Conservation (phyloP, 768 basidiomycete species). For the Exsudoporus frostii region DNA sequence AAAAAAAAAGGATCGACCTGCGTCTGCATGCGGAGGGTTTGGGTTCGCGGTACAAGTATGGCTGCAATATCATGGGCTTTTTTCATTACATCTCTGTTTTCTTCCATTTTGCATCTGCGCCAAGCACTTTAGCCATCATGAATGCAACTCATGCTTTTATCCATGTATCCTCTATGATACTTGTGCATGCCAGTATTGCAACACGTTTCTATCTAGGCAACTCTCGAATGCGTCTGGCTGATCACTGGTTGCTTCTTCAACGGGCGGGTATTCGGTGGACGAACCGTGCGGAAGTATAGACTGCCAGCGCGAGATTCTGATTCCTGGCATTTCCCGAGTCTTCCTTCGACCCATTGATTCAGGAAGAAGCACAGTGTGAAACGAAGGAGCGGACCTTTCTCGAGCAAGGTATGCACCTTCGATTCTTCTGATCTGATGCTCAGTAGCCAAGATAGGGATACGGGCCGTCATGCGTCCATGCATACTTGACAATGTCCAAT, state of each 20-base stretch:
- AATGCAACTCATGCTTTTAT: slow-evolving; percentile 26
- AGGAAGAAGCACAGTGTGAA: slow-evolving; percentile 3
- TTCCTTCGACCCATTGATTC: slow-evolving; percentile 1
- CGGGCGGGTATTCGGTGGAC: neutral
- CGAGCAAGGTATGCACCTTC: neutral
- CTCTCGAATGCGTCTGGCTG: neutral
- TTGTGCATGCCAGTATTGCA: slow-evolving; percentile 5
- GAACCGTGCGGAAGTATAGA: too few species aligned
- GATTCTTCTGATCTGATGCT: neutral
- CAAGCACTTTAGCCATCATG: slow-evolving; percentile 15
- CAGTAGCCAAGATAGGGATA: neutral
- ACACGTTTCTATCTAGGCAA: slow-evolving; percentile 5
- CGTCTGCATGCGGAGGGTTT: slow-evolving; percentile 2
- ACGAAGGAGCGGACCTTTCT: neutral
- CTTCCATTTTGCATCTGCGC: slow-evolving; percentile 7
- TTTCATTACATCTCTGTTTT: slow-evolving; percentile 5
- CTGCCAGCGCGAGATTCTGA: too few species aligned
- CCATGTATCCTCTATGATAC: slow-evolving; percentile 18
- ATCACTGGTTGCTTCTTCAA: neutral
- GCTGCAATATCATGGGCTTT: slow-evolving; percentile 24
- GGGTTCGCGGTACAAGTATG: slow-evolving; percentile 20
- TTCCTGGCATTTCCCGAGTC: slow-evolving; percentile 15
- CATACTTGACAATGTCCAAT: neutral
- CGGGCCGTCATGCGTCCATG: neutral
- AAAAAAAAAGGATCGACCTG: slow-evolving; percentile 45